Percentiles rank a stretch among this genome's conserved stretches.
Evolutionary conservation across 2,329 filamentous ascomycete genomes (phyloP).

Genomic region (Clonostachys sp.): DNA sequence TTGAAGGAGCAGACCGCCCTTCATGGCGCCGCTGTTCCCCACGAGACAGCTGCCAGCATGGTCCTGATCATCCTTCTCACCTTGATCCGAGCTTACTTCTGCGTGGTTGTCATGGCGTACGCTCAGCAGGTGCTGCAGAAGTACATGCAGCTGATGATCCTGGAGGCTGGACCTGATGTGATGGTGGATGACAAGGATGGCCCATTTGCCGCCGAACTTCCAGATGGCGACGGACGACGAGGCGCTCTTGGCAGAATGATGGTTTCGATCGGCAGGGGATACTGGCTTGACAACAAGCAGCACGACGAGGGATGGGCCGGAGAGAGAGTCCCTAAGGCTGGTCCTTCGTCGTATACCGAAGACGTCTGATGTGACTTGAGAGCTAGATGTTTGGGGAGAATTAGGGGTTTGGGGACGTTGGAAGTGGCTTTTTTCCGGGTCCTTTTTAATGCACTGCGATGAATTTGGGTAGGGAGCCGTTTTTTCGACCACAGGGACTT

Average conservation of each 20-base stretch:
- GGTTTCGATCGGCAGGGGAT: constrained; percentile 67
- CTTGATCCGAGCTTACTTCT: constrained; percentile 75
- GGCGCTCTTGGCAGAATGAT: constrained; percentile 76
- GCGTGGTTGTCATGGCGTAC: constrained; percentile 77
- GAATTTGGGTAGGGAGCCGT: no score
- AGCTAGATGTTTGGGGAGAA: no score
- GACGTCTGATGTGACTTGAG: no score
- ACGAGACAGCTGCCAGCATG: constrained; percentile 69
- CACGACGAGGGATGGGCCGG: not conserved
- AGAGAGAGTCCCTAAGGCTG: no score
- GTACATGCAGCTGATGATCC: constrained; percentile 42
- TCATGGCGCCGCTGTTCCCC: constrained; percentile 35
- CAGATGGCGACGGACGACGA: constrained; percentile 75
- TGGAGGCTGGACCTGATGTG: constrained; percentile 37
- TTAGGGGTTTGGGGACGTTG: no score
- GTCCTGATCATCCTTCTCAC: constrained; percentile 70
- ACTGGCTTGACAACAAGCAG: constrained; percentile 67
- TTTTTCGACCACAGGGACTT: no score
- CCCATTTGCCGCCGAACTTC: constrained; percentile 64
- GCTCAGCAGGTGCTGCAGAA: constrained; percentile 72
- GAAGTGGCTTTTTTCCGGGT: no score
- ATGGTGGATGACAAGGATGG: constrained; percentile 41
- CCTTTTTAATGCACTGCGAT: no score
- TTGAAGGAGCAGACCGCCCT: constrained; percentile 23
- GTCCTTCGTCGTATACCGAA: no score